Evolutionary conservation across 2,329 filamentous ascomycete genomes (phyloP).

Genomic region (Pyrenochaeta sp.): DNA sequence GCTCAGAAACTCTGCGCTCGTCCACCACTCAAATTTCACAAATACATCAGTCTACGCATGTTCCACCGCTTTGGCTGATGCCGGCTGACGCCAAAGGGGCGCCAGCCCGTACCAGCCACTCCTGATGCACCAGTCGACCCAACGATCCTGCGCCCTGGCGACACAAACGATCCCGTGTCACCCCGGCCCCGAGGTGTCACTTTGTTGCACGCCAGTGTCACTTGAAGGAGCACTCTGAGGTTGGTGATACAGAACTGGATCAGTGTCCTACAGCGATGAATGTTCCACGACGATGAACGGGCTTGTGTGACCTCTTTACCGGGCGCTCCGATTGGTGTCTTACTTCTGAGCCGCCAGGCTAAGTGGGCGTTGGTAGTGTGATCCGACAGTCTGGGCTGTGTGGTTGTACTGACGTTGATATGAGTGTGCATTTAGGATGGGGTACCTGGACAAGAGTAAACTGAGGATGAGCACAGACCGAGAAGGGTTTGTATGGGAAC

Average conservation of each 20-base stretch:
- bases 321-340: slow-evolving; percentile 41
- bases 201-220: too few species aligned
- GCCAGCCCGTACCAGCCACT: slow-evolving; percentile 5
- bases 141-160: slow-evolving; percentile 26
- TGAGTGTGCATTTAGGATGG: slow-evolving; percentile 2
- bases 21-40: slow-evolving; percentile 1
- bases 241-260: background rate
- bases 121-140: slow-evolving; percentile 6
- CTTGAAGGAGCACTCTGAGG: background rate
- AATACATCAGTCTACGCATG: slow-evolving; percentile 22
- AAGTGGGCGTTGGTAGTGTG: background rate
- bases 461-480: background rate
- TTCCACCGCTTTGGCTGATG: slow-evolving; percentile 28
- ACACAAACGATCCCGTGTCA: slow-evolving; percentile 30
- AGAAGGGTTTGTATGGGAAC: background rate
- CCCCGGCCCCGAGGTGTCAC: background rate
- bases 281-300: slow-evolving; percentile 2
- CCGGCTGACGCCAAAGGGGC: background rate
- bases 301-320: slow-evolving; percentile 22
- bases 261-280: background rate
- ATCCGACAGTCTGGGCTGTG: slow-evolving; percentile 14
- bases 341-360: slow-evolving; percentile 7
- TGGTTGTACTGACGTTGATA: slow-evolving; percentile 22
- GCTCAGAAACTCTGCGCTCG: too few species aligned
- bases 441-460: background rate